Percentiles rank a stretch among this genome's conserved stretches.
phyloP scores from a whole-genome alignment of 257 asterid genomes.

The Primulina huaijiensis region DNA sequence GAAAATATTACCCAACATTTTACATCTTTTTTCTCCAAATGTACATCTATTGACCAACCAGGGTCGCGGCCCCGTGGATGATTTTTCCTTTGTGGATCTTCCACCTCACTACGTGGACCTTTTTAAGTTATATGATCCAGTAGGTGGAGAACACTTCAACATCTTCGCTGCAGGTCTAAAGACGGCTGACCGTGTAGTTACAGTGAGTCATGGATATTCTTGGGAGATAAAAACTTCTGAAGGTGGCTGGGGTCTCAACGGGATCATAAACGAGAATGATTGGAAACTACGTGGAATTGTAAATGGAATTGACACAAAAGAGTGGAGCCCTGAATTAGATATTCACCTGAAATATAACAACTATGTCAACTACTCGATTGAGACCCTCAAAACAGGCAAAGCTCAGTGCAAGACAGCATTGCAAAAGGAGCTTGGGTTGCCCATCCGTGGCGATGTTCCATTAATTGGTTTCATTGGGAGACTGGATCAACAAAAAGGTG shows the following conservation, averaged over 20 bases:
- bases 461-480: conserved; percentile 89
- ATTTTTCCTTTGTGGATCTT: conserved; percentile 61
- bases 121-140: conserved; percentile 73
- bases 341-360: conserved; percentile 70
- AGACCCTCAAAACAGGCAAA: conserved; percentile 65
- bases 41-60: conserved; percentile 29
- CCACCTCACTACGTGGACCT: conserved; percentile 69
- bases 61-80: conserved; percentile 96
- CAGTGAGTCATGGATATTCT: conserved; percentile 86
- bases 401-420: conserved; percentile 79
- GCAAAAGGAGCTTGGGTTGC: conserved; percentile 84
- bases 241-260: conserved; percentile 97
- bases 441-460: conserved; percentile 56
- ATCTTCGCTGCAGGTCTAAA: conserved; percentile 93
- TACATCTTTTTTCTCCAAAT: conserved; percentile 4
- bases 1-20: background rate
- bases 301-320: conserved; percentile 86
- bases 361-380: conserved; percentile 75
- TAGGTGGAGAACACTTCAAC: conserved; percentile 93
- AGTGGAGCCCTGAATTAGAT: conserved; percentile 84
- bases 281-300: conserved; percentile 91
- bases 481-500: conserved; percentile 88
- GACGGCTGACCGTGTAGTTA: conserved; percentile 77
- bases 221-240: conserved; percentile 87
- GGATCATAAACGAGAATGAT: conserved; percentile 61